Evolutionary conservation across 1,139 yeast species (phyloP), one percentile per base, ranked within the genome.

Genomic region (Zygoascus sp.): DNA sequence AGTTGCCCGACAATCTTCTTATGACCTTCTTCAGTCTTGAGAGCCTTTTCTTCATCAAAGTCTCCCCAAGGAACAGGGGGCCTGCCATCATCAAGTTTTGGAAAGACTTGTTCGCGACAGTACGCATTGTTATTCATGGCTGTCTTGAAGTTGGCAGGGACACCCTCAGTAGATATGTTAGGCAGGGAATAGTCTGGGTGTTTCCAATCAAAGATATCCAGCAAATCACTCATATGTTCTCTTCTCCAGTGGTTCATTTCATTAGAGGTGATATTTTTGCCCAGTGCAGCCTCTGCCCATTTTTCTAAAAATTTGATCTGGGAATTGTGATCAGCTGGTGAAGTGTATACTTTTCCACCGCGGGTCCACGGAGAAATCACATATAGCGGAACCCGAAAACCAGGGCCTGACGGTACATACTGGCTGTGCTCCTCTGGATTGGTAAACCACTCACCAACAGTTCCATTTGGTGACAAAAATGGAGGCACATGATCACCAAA

Each of bases 401-500:
- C 55, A 17, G 55, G 55, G 5, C 55, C 55, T 15, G 48, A 32
- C 7, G 55, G 55, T 13, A 51, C 53, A 36, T 37, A 35, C 15
- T 37, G 15, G 22, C 20, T 27, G 17, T 30, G 35, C 15, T 40
- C 34, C 25, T 42, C 46, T 2, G 51, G 53, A 35, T 51, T 51
- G n/a, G 32, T 28, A 27, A 48, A 34, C 55, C 55, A 52, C 21
- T 52, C 55, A 11, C 55, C 53, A 17, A 35, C 40, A 9, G 54
- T 50, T 8, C 50, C 53, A 9, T 43, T 36, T 2, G 53, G 55
- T 5, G 53, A 35, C 2, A 53, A 37, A 44, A 53, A 52, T 2
- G 58, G 60, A 8, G 46, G 50, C 23, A 56, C 59, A 36, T 56
- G 60, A 42, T 56, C 60, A 27, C 58, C 58, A 40, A 46, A 56